A percentile compares a stretch with the other conserved stretches of the same genome.
Conservation (phyloP, 495 filamentous ascomycete genomes). For the Bryoglossum gracile region DNA sequence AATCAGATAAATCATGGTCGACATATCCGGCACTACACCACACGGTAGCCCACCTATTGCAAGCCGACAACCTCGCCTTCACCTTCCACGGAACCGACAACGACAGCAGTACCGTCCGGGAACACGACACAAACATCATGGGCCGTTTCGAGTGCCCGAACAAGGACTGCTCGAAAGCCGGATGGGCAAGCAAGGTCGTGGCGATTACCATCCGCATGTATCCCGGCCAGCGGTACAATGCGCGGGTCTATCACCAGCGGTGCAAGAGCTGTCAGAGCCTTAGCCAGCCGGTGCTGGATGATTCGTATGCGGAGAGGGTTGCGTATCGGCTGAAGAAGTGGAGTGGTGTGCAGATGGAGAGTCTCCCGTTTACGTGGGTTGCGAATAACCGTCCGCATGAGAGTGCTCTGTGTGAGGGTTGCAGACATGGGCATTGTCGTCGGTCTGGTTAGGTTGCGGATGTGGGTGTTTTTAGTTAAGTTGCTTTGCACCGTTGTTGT, state of each 20-base stretch:
- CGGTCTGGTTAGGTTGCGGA: no score
- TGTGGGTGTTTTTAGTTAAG: no score
- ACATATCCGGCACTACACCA: conserved; percentile 34
- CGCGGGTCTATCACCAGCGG: conserved; percentile 40
- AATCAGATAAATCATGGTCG: no score
- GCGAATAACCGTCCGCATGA: no score
- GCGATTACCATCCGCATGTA: conserved; percentile 41
- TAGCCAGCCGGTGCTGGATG: conserved; percentile 31
- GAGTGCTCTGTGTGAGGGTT: no score
- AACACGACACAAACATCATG: conserved; percentile 31
- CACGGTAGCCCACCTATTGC: conserved; percentile 31
- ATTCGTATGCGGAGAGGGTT: conserved; percentile 42
- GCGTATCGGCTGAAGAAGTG: conserved; percentile 45
- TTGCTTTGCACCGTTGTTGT: no score
- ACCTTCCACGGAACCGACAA: conserved; percentile 20
- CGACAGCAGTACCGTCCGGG: conserved; percentile 9
- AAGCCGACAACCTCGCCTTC: conserved; percentile 27
- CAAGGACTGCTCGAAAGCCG: conserved; percentile 17
- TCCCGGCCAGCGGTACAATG: conserved; percentile 34
- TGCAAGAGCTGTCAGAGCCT: conserved; percentile 32
- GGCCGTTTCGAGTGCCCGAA: conserved; percentile 32
- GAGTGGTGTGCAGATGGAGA: conserved; percentile 36
- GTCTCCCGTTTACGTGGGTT: conserved; percentile 17
- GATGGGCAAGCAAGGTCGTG: conserved; percentile 38
- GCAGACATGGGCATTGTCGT: no score